A percentile compares a stretch with the other conserved stretches of the same genome.
Evolutionary conservation across 495 filamentous ascomycete species (phyloP).

Genomic region (Penicillium tannophilum): DNA sequence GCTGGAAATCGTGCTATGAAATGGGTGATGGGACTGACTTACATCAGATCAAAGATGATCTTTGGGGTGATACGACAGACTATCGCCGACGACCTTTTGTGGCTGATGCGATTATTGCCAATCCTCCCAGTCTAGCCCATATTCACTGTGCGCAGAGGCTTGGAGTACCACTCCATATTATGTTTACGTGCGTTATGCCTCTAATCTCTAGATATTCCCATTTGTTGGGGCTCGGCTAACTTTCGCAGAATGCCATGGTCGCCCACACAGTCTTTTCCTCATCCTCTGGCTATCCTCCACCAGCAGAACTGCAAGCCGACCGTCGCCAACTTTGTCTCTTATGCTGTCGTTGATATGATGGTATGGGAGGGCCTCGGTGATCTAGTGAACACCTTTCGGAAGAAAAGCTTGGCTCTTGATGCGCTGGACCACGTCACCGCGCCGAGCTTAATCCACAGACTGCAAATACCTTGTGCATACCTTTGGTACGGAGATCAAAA

Average conservation of each 20-base stretch:
- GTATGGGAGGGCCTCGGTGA: slow-evolving; percentile 82
- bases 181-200: slow-evolving; percentile 64
- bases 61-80: slow-evolving; percentile 29
- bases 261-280: slow-evolving; percentile 55
- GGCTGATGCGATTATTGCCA: slow-evolving; percentile 82
- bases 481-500: slow-evolving; percentile 54
- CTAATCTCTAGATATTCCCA: not conserved
- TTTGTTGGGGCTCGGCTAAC: not conserved
- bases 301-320: slow-evolving; percentile 53
- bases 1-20: slow-evolving; percentile 76
- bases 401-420: slow-evolving; percentile 65
- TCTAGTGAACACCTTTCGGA: slow-evolving; percentile 72
- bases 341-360: slow-evolving; percentile 79
- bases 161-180: slow-evolving; percentile 77
- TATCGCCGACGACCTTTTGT: slow-evolving; percentile 64
- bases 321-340: slow-evolving; percentile 73
- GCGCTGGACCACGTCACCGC: slow-evolving; percentile 67
- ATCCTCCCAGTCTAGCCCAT: slow-evolving; percentile 81
- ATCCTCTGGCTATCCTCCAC: slow-evolving; percentile 58
- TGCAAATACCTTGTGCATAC: slow-evolving; percentile 77
- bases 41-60: slow-evolving; percentile 49
- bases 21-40: slow-evolving; percentile 56
- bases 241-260: slow-evolving; percentile 61
- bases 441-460: slow-evolving; percentile 62
- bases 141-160: slow-evolving; percentile 79